phyloP scores from a whole-genome alignment of 2,329 filamentous ascomycete species.

The Botrytis fabae region DNA sequence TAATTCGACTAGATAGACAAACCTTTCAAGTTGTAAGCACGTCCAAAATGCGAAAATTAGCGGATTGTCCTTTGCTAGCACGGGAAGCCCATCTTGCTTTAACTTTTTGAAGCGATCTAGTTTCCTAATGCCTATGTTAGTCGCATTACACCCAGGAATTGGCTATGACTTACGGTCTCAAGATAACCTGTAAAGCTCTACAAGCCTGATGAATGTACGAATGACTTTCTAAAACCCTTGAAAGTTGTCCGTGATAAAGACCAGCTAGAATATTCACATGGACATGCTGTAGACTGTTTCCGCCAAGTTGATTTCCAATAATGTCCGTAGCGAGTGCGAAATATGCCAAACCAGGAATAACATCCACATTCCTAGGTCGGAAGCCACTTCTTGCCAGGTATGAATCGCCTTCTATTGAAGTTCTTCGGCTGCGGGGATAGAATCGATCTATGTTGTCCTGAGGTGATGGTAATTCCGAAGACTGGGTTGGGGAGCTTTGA shows the following conservation, averaged over 20 bases:
- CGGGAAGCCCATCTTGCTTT: constrained; percentile 29
- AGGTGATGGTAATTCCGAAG: constrained; percentile 52
- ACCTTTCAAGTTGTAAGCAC: constrained; percentile 89
- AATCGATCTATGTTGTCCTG: constrained; percentile 48
- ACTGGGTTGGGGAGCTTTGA: constrained; percentile 53
- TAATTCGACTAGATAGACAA: constrained; percentile 29
- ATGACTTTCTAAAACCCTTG: constrained; percentile 82
- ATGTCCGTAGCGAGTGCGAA: constrained; percentile 87
- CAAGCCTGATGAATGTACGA: constrained; percentile 59
- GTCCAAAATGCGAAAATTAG: constrained; percentile 86
- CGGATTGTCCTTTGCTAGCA: constrained; percentile 55
- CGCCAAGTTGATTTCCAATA: constrained; percentile 77
- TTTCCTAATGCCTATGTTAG: constrained; percentile 36
- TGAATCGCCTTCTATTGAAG: constrained; percentile 48
- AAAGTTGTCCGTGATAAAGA: constrained; percentile 86
- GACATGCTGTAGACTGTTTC: constrained; percentile 77
- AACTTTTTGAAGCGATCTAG: constrained; percentile 44
- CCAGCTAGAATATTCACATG: constrained; percentile 83
- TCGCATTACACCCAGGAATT: constrained; percentile 5
- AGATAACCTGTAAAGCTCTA: constrained; percentile 65
- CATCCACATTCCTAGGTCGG: constrained; percentile 67
- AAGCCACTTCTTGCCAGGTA: constrained; percentile 32
- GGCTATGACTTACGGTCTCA: constrained; percentile 57
- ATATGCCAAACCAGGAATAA: constrained; percentile 86
- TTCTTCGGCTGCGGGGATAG: constrained; percentile 46